A percentile compares a stretch with the other conserved stretches of the same genome.
Evolutionary conservation across 257 asterid species (phyloP).

Genomic region (Hygrophila difformis): DNA sequence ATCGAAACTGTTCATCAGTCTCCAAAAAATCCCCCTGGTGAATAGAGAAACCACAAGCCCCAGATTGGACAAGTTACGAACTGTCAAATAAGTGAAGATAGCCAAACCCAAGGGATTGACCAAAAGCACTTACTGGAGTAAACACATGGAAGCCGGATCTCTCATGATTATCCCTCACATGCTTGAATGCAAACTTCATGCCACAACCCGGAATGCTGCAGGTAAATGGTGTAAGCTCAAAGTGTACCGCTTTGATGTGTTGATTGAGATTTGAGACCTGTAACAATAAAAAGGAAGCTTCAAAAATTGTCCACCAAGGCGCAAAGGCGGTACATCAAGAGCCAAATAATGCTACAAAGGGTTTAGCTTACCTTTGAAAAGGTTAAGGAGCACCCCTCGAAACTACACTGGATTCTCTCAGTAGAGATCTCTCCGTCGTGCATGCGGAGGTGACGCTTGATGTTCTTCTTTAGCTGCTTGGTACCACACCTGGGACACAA

Average conservation of each 20-base stretch:
- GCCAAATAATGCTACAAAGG: no score
- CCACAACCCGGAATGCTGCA: conserved; percentile 61
- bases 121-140: conserved; percentile 37
- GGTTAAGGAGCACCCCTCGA: conserved; percentile 42
- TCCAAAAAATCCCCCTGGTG: conserved; percentile 73
- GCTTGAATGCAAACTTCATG: conserved; percentile 69
- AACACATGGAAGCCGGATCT: conserved; percentile 58
- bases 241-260: conserved; percentile 69
- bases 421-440: conserved; percentile 40
- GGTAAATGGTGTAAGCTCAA: conserved; percentile 45
- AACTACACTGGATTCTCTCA: conserved; percentile 44
- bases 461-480: conserved; percentile 72
- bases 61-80: not conserved
- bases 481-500: conserved; percentile 68
- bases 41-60: not conserved
- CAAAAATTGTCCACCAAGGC: not conserved
- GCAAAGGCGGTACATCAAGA: no score
- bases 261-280: conserved; percentile 76
- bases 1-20: conserved; percentile 58
- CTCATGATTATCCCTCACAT: conserved; percentile 85
- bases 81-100: not conserved
- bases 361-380: conserved; percentile 55
- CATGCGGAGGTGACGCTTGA: conserved; percentile 66
- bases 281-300: not conserved
- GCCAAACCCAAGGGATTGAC: not conserved